Conservation (phyloP, 2,329 filamentous ascomycete genomes). For the Colletotrichum noveboracense region DNA sequence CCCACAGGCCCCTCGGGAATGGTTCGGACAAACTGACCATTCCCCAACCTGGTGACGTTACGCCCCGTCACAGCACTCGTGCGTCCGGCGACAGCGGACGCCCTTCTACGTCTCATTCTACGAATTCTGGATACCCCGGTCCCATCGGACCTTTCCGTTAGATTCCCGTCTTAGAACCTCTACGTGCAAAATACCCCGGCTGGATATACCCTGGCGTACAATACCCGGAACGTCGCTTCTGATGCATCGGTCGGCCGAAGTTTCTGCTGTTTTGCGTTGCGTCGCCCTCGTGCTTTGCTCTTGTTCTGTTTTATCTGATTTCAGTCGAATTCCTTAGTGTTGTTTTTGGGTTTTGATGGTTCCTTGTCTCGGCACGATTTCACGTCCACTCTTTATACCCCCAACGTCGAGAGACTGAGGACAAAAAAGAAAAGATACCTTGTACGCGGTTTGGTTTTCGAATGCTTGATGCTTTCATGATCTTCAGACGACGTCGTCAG, state of each 20-base stretch:
- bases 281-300: slow-evolving; percentile 31
- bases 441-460: slow-evolving; percentile 13
- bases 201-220: slow-evolving; percentile 71
- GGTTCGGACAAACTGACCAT: slow-evolving; percentile 69
- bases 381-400: slow-evolving; percentile 27
- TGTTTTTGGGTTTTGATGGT: slow-evolving; percentile 22
- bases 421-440: slow-evolving; percentile 24
- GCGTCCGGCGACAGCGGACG: slow-evolving; percentile 90
- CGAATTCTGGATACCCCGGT: slow-evolving; percentile 94
- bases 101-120: slow-evolving; percentile 93
- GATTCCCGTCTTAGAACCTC: slow-evolving; percentile 53
- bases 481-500: background rate
- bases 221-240: slow-evolving; percentile 53
- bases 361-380: slow-evolving; percentile 25
- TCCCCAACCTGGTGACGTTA: slow-evolving; percentile 79
- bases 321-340: slow-evolving; percentile 4
- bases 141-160: slow-evolving; percentile 91
- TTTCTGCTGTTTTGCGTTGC: slow-evolving; percentile 28
- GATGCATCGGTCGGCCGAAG: slow-evolving; percentile 53
- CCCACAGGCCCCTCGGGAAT: slow-evolving; percentile 67
- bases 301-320: slow-evolving; percentile 26
- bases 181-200: slow-evolving; percentile 64
- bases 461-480: background rate
- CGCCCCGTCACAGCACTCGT: slow-evolving; percentile 82
- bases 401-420: slow-evolving; percentile 19